Conservation (phyloP, 2,329 filamentous ascomycete genomes). For the Nigrospora oryzae region DNA sequence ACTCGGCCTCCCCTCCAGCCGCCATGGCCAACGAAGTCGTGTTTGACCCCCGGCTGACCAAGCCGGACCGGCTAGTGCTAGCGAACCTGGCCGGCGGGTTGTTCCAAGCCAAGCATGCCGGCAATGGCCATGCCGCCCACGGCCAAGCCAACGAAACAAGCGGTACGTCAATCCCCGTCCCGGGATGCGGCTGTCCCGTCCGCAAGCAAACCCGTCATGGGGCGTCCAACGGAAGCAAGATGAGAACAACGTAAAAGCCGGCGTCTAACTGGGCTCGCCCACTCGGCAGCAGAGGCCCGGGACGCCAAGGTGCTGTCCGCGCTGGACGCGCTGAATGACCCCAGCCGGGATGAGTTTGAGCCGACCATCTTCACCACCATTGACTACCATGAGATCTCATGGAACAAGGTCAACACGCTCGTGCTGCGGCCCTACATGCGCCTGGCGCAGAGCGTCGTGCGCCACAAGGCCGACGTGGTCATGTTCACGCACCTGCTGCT, state of each 20-base stretch:
- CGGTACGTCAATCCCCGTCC: neutral
- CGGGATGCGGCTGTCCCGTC: too few relatives aligned
- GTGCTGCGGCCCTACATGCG: conserved; percentile 52
- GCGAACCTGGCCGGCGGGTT: neutral
- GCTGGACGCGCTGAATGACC: conserved; percentile 37
- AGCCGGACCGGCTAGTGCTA: neutral
- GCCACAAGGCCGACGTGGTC: conserved; percentile 63
- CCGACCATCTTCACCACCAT: conserved; percentile 45
- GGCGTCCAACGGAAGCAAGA: too few relatives aligned
- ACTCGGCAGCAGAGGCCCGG: neutral
- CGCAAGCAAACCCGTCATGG: too few relatives aligned
- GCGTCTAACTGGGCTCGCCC: neutral
- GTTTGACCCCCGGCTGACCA: neutral
- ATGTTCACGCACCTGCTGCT: conserved; percentile 70
- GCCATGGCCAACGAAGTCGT: neutral
- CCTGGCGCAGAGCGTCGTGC: conserved; percentile 47
- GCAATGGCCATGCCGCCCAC: neutral
- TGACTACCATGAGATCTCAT: conserved; percentile 36
- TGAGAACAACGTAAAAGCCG: neutral
- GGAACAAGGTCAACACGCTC: conserved; percentile 31
- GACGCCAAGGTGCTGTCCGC: neutral
- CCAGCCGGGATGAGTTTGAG: conserved; percentile 36
- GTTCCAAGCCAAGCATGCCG: neutral
- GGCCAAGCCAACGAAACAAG: neutral
- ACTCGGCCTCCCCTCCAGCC: too few relatives aligned